A percentile compares a stretch with the other conserved stretches of the same genome.
These are phyloP conservation scores for Elaeis oleifera DNA, from an alignment of 202 grass and related monocot species.

Conservation along the genomic window DNA sequence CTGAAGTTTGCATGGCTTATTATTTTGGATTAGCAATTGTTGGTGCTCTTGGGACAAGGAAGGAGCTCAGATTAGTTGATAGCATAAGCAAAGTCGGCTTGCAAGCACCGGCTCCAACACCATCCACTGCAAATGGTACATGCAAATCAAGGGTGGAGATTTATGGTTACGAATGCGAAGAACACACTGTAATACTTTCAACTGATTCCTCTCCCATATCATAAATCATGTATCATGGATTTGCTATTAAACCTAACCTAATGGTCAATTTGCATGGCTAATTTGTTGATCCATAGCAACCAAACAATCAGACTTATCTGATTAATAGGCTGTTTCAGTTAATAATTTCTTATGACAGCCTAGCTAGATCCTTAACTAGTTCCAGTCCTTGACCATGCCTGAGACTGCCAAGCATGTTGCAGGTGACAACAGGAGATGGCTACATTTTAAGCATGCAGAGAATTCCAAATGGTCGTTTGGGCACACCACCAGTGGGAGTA, in stretches of 20 bases:
- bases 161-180: conserved; percentile 54
- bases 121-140: conserved; percentile 23
- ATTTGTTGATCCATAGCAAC: too few relatives aligned
- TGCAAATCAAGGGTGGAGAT: conserved; percentile 39
- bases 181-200: conserved; percentile 33
- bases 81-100: too few relatives aligned
- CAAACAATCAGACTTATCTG: too few relatives aligned
- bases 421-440: conserved; percentile 14
- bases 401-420: not conserved
- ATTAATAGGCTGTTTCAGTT: too few relatives aligned
- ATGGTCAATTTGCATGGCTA: too few relatives aligned
- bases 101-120: not conserved
- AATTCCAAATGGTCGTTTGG: conserved; percentile 3
- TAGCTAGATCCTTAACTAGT: conserved; percentile 33
- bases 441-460: conserved; percentile 6
- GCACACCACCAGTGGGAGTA: not conserved
- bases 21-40: too few relatives aligned
- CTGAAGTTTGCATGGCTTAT: too few relatives aligned
- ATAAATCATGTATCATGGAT: not conserved
- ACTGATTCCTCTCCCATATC: not conserved
- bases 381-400: conserved; percentile 52
- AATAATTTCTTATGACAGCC: conserved; percentile 2
- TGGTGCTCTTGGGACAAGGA: too few relatives aligned
- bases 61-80: too few relatives aligned
- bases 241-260: conserved; percentile 26